Conservation (phyloP, 2,329 filamentous ascomycete species). For the Pseudocercospora macadamiae region DNA sequence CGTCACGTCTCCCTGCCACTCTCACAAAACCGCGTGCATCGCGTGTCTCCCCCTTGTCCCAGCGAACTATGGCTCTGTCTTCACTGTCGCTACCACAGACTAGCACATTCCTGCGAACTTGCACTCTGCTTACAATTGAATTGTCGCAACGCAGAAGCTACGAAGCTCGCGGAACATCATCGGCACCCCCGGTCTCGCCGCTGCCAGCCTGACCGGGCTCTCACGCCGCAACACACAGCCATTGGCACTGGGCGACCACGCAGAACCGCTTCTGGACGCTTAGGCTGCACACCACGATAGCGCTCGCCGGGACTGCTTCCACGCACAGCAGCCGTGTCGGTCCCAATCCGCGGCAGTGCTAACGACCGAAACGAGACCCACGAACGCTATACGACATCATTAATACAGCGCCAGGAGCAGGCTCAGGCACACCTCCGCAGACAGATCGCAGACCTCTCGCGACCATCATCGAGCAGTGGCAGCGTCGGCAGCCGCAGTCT, state of each 20-base stretch:
- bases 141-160: neutral
- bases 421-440: constrained; percentile 34
- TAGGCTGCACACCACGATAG: neutral
- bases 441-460: constrained; percentile 42
- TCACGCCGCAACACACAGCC: constrained; percentile 4
- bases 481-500: constrained; percentile 51
- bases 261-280: neutral
- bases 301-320: constrained; percentile 11
- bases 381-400: constrained; percentile 57
- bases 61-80: constrained; percentile 8
- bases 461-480: constrained; percentile 56
- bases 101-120: neutral
- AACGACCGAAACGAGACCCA: constrained; percentile 58
- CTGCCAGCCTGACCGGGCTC: constrained; percentile 4
- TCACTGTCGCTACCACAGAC: constrained; percentile 13
- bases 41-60: constrained; percentile 1
- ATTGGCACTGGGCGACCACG: constrained; percentile 10
- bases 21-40: constrained; percentile 9
- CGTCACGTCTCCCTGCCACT: constrained; percentile 10
- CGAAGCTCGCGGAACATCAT: neutral
- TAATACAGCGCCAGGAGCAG: constrained; percentile 54
- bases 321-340: constrained; percentile 46
- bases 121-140: neutral
- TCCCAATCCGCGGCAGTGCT: constrained; percentile 44
- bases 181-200: constrained; percentile 11